phyloP scores from a whole-genome alignment of 768 basidiomycete genomes.

The Lactarius indigo region DNA sequence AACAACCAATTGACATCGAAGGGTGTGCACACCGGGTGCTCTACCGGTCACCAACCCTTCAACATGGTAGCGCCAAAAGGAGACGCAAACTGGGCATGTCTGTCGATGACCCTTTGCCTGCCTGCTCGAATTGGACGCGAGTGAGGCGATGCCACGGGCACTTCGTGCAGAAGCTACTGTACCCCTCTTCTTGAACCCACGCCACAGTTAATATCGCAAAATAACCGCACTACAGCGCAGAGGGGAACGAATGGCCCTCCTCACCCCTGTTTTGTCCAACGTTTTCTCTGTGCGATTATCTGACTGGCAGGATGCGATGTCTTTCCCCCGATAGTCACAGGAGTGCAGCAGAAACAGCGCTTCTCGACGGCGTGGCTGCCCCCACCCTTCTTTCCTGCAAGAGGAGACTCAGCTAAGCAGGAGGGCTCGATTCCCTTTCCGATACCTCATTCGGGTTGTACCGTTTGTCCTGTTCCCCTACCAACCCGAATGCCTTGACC shows the following conservation, averaged over 20 bases:
- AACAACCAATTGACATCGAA: background rate
- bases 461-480: background rate
- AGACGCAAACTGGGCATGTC: conserved; percentile 22
- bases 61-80: conserved; percentile 12
- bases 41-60: conserved; percentile 57
- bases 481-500: background rate
- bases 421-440: background rate
- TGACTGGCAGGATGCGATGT: background rate
- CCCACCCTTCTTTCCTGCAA: too few species aligned
- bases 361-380: background rate
- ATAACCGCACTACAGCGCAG: too few species aligned
- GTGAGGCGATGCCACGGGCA: conserved; percentile 35
- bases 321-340: background rate
- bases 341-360: background rate
- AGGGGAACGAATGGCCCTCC: too few species aligned
- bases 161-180: background rate
- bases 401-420: background rate
- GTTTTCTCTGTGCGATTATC: background rate
- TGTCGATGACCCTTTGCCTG: conserved; percentile 48
- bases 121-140: conserved; percentile 55
- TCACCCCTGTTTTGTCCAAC: too few species aligned
- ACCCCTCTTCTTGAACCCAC: background rate
- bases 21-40: conserved; percentile 47
- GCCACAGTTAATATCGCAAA: background rate
- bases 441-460: background rate